Conservation (phyloP, 805 yeast species). For the Priceomyces melissophilus region DNA sequence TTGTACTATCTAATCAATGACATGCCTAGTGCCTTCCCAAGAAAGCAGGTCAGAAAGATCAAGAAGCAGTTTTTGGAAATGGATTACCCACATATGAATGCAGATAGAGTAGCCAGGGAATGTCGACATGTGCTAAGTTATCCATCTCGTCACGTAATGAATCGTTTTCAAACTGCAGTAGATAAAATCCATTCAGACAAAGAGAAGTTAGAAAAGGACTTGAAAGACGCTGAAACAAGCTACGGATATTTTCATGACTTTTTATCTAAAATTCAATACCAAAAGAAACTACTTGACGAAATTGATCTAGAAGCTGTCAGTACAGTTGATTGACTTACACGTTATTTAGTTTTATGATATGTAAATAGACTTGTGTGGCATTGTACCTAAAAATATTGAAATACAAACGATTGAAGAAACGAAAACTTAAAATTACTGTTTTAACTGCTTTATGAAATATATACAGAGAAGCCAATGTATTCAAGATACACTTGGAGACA, state of each 20-base stretch:
- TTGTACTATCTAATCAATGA: conserved; percentile 68
- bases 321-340: conserved; percentile 31
- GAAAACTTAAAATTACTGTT: too few relatives aligned
- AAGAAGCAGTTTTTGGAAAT: conserved; percentile 55
- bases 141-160: conserved; percentile 80
- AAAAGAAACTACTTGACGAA: conserved; percentile 37
- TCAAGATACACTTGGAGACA: neutral
- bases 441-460: too few relatives aligned
- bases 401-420: neutral
- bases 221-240: conserved; percentile 56
- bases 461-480: too few relatives aligned
- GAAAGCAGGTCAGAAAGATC: conserved; percentile 74
- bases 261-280: conserved; percentile 41
- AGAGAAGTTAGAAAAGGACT: conserved; percentile 48
- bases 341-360: neutral
- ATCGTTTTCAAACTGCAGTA: conserved; percentile 60
- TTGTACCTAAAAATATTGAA: too few relatives aligned
- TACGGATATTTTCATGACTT: conserved; percentile 52
- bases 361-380: too few relatives aligned
- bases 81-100: conserved; percentile 78
- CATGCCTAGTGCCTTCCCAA: conserved; percentile 84
- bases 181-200: conserved; percentile 60
- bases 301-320: conserved; percentile 44
- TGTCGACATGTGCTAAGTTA: conserved; percentile 74
- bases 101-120: conserved; percentile 76